Percentiles rank a stretch among this genome's conserved stretches.
Evolutionary conservation across 1,139 yeast genomes (phyloP).

Genomic region (Candida freyschussii): DNA sequence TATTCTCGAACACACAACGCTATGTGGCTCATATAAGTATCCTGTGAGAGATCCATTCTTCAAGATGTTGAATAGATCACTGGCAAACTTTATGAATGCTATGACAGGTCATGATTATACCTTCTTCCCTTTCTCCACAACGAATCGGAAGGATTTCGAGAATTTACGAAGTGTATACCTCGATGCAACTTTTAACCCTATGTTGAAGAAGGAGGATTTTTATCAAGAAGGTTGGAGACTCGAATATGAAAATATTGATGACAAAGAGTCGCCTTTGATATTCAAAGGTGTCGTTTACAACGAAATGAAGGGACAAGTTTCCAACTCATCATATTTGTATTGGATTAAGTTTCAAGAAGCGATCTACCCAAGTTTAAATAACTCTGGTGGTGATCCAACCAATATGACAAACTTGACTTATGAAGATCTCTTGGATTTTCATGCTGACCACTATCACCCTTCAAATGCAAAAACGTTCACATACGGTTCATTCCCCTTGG

Average conservation of each 20-base stretch:
- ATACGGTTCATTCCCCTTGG: slow-evolving; percentile 73
- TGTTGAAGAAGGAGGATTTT: slow-evolving; percentile 75
- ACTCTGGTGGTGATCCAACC: slow-evolving; percentile 94
- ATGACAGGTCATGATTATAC: slow-evolving; percentile 98
- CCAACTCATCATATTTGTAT: slow-evolving; percentile 80
- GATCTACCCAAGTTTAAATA: slow-evolving; percentile 78
- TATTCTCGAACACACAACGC: slow-evolving; percentile 88
- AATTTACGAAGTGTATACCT: slow-evolving; percentile 86
- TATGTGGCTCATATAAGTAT: slow-evolving; percentile 86
- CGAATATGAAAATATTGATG: slow-evolving; percentile 62
- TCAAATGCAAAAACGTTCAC: slow-evolving; percentile 84
- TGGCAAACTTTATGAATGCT: slow-evolving; percentile 96
- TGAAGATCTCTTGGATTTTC: slow-evolving; percentile 74
- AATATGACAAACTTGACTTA: slow-evolving; percentile 70
- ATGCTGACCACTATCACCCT: slow-evolving; percentile 75
- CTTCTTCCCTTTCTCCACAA: slow-evolving; percentile 93
- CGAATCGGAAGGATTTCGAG: slow-evolving; percentile 73
- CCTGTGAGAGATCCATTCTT: slow-evolving; percentile 97
- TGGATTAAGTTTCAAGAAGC: slow-evolving; percentile 82
- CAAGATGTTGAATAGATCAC: slow-evolving; percentile 85
- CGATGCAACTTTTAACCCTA: slow-evolving; percentile 82
- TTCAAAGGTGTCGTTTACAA: slow-evolving; percentile 97
- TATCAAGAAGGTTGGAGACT: slow-evolving; percentile 98
- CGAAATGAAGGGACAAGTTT: slow-evolving; percentile 97
- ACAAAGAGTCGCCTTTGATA: slow-evolving; percentile 52